These are phyloP conservation scores for Hydnomerulius pinastri DNA, from an alignment of 768 basidiomycete genomes.

Conservation along the genomic window DNA sequence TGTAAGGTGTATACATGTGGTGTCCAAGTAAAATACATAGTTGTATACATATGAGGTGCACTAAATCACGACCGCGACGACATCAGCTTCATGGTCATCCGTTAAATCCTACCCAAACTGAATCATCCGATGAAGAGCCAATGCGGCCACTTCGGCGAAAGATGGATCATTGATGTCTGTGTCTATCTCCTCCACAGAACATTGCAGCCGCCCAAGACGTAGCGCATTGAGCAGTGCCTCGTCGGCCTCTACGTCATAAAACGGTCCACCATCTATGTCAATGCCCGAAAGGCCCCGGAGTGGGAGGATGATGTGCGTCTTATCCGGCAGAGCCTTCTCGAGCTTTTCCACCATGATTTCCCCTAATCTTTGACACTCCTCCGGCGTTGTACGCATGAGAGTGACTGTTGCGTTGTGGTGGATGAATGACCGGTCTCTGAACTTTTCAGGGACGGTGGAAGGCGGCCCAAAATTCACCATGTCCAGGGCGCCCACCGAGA, in stretches of 20 bases:
- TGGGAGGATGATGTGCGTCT: conserved; percentile 27
- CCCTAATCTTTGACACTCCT: conserved; percentile 26
- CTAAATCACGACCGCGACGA: neutral
- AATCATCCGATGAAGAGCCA: conserved; percentile 21
- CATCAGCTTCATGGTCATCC: neutral
- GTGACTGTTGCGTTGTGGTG: conserved; percentile 31
- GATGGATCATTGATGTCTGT: conserved; percentile 28
- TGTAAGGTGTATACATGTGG: too few relatives aligned
- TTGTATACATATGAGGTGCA: too few relatives aligned
- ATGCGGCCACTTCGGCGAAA: conserved; percentile 18
- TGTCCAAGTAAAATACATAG: too few relatives aligned
- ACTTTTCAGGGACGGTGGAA: conserved; percentile 23
- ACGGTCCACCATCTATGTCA: conserved; percentile 21
- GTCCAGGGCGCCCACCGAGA: conserved; percentile 34
- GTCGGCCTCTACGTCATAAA: conserved; percentile 27
- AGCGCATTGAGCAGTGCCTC: conserved; percentile 20
- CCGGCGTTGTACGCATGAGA: conserved; percentile 31
- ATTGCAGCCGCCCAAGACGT: conserved; percentile 13
- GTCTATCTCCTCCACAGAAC: conserved; percentile 23
- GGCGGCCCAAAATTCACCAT: conserved; percentile 36
- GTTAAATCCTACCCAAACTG: neutral
- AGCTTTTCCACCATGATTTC: conserved; percentile 23
- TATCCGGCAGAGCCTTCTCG: conserved; percentile 8
- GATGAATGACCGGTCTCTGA: conserved; percentile 16
- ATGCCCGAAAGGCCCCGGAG: conserved; percentile 28